Evolutionary conservation across 2,329 filamentous ascomycete species (phyloP), one percentile per base, ranked within the genome.

Genomic region (Tolypocladium paradoxum): DNA sequence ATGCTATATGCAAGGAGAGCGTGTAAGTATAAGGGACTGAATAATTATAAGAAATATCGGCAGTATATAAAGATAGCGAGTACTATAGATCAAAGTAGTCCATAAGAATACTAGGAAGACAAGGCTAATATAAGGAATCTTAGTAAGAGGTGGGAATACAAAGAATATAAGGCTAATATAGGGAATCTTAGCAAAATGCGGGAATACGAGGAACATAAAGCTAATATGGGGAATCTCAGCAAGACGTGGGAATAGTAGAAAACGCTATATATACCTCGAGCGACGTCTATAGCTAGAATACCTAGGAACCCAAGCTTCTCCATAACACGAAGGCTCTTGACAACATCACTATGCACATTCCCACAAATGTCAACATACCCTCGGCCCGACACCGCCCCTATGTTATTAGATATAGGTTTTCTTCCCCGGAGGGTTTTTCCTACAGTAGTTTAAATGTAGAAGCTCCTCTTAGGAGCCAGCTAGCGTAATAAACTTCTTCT

Each of bases 1-100:
- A 55, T 16, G 64, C 64, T 66, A 43, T 58, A 55, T 16, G 64
- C 64, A 66, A 43, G n/a, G 14, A 20, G 3, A 18, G 6, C 12
- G 14, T 18, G 20, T 40, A 7, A 27, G 40, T 4, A 12, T n/a
- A 11, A 40, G 37, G 37, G 4, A 11, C 20, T 5, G 20, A 20
- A 3, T 22, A 12, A 9, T 1, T 9, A 9, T 9, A 3, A 22
- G 2, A n/a, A n/a, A n/a, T n/a, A n/a, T n/a, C n/a, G n/a, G n/a
- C n/a, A n/a, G n/a, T n/a, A n/a, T n/a, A n/a, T n/a, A n/a, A n/a
- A n/a, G n/a, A n/a, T n/a, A n/a, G n/a, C n/a, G n/a, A n/a, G n/a
- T n/a, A n/a, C n/a, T n/a, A n/a, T n/a, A n/a, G n/a, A n/a, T n/a
- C n/a, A n/a, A n/a, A n/a, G n/a, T n/a, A n/a, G n/a, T n/a, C n/a